These are phyloP conservation scores for Ramalina peruviana DNA, from an alignment of 495 filamentous ascomycete species.

Conservation along the genomic window DNA sequence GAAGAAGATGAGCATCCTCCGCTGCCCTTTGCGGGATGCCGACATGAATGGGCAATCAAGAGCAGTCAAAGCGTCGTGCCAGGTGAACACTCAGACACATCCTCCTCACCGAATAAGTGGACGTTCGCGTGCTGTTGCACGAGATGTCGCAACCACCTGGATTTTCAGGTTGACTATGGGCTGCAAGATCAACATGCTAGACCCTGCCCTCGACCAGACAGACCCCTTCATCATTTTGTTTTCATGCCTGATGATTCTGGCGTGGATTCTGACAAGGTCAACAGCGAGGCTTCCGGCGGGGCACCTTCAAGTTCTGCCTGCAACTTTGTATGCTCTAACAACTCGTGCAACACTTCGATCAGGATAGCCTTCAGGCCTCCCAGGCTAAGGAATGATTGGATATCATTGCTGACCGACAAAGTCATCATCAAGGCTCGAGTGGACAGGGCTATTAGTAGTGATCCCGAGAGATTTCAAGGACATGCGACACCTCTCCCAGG, in stretches of 20 bases:
- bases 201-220: slow-evolving; percentile 12
- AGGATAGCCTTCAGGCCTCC: slow-evolving; percentile 40
- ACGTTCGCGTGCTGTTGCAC: slow-evolving; percentile 42
- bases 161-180: slow-evolving; percentile 32
- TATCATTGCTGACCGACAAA: slow-evolving; percentile 43
- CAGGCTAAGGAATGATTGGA: slow-evolving; percentile 33
- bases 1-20: slow-evolving; percentile 8
- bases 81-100: slow-evolving; percentile 20
- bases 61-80: slow-evolving; percentile 35
- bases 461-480: slow-evolving; percentile 46
- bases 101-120: slow-evolving; percentile 26
- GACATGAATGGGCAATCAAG: slow-evolving; percentile 42
- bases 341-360: slow-evolving; percentile 40
- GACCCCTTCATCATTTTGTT: slow-evolving; percentile 35
- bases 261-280: background rate
- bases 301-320: slow-evolving; percentile 13
- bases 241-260: slow-evolving; percentile 21
- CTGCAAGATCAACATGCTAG: background rate
- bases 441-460: slow-evolving; percentile 34
- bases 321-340: slow-evolving; percentile 46
- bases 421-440: slow-evolving; percentile 37
- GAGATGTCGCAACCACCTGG: slow-evolving; percentile 41
- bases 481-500: slow-evolving; percentile 31
- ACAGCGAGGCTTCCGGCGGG: background rate
- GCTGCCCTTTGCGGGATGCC: slow-evolving; percentile 25